Evolutionary conservation across 768 basidiomycete genomes (phyloP).

Genomic region (Inosperma sp.): DNA sequence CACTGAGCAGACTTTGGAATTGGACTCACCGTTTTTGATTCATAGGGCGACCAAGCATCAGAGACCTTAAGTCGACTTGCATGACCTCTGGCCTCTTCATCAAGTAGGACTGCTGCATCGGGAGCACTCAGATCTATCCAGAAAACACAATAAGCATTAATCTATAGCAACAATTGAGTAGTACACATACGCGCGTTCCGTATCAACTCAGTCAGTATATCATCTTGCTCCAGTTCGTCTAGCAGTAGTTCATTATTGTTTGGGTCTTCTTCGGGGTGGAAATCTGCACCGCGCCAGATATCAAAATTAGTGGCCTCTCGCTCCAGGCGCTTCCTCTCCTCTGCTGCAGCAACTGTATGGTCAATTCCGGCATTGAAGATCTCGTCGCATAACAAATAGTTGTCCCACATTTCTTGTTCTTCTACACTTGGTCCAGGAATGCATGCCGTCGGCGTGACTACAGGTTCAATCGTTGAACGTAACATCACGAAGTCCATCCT

Average conservation of each 20-base stretch:
- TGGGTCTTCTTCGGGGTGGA: conserved; percentile 12
- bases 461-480: conserved; percentile 1
- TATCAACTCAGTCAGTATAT: conserved; percentile 11
- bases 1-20: not conserved
- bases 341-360: conserved; percentile 10
- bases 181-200: conserved; percentile 7
- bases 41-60: conserved; percentile 11
- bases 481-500: conserved; percentile 10
- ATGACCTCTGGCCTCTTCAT: conserved; percentile 2
- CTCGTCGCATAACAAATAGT: conserved; percentile 2
- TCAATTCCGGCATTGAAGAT: conserved; percentile 14
- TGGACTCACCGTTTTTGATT: conserved; percentile 12
- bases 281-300: conserved; percentile 11
- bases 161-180: not conserved
- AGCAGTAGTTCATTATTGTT: conserved; percentile 9
- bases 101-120: conserved; percentile 4
- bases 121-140: conserved; percentile 8
- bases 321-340: conserved; percentile 14
- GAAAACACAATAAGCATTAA: not conserved
- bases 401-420: conserved; percentile 13
- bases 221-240: conserved; percentile 9
- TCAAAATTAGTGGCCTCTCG: conserved; percentile 10
- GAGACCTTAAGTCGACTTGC: conserved; percentile 2
- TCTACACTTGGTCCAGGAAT: conserved; percentile 8
- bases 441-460: not conserved